These are phyloP conservation scores for Lasiodiplodia gonubiensis DNA, from an alignment of 2,329 filamentous ascomycete genomes.

Conservation along the genomic window DNA sequence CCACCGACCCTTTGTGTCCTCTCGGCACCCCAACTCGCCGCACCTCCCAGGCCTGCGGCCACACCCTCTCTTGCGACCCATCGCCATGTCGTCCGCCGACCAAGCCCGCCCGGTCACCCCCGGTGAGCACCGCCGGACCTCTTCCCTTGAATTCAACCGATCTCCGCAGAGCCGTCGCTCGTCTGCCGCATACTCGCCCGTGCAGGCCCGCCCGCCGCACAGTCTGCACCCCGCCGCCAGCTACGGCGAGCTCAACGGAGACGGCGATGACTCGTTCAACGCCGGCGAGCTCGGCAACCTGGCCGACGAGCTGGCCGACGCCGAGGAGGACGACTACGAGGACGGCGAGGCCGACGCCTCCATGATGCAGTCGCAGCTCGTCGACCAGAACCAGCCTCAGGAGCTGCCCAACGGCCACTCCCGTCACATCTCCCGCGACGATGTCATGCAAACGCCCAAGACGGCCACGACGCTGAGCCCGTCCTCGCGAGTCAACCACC, in stretches of 20 bases:
- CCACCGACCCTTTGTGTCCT: conserved; percentile 3
- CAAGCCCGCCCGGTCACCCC: conserved; percentile 25
- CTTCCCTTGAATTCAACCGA: conserved; percentile 49
- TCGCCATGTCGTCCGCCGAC: conserved; percentile 25
- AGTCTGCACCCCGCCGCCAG: conserved; percentile 29
- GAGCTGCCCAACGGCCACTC: conserved; percentile 32
- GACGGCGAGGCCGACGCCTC: conserved; percentile 42
- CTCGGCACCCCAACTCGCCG: neutral
- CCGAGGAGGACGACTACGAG: conserved; percentile 70
- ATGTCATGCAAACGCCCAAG: conserved; percentile 47
- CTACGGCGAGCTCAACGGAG: conserved; percentile 40
- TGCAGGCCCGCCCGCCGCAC: conserved; percentile 49
- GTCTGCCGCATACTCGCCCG: conserved; percentile 53
- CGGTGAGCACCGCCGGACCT: conserved; percentile 42
- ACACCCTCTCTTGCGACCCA: neutral
- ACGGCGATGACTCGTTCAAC: conserved; percentile 45
- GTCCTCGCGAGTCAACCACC: conserved; percentile 44
- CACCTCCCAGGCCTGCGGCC: conserved; percentile 19
- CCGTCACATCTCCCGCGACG: conserved; percentile 50
- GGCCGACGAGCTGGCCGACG: conserved; percentile 80
- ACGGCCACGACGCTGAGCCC: conserved; percentile 48
- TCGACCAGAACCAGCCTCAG: conserved; percentile 38
- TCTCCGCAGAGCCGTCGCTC: conserved; percentile 45
- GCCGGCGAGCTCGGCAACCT: conserved; percentile 73
- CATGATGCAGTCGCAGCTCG: conserved; percentile 40